Base-by-base conservation (phyloP, 2,329 filamentous ascomycete species). In the Ascochyta koolunga region DNA sequence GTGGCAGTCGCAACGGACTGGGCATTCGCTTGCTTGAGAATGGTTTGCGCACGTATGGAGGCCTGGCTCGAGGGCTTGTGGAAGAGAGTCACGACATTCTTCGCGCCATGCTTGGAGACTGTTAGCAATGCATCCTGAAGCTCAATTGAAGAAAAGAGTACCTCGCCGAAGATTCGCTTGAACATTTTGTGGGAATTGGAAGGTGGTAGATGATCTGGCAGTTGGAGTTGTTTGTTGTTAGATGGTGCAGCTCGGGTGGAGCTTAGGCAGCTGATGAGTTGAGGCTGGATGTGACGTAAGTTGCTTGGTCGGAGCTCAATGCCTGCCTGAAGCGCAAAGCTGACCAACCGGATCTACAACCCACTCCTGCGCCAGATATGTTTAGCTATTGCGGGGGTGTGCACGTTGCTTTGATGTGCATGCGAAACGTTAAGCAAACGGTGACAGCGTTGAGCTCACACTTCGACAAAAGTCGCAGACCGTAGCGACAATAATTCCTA, bases 11-110 rank as follows among this genome's bases (percentile, higher is more conserved):
- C 81, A 27, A 84, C 76, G 11, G 90, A 86, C 41, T 85, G 86
- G 41, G 89, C 87, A 22, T 90, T 89, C 27, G 86, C 83, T 77
- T 93, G 87, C 79, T 95, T 96, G 56, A 98, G 85, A 47, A 96
- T 79, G 36, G 85, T 88, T 58, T 88, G 85, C 27, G 89, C 89
- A 56, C 89, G 86, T 44, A 85, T 80, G 3, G 93, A 97, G 60
- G 88, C 82, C 19, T 89, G 84, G 48, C 85, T 84, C 66, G 82
- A 83, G 53, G 93, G 85, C 76, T 90, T 90, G 84, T 97, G 93
- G 83, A 98, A 99, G 81, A 99, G 88, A 58, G 93, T 98, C 73
- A 98, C 86, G 64, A 96, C 90, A 80, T 98, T 93, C 68, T 80
- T 81, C 59, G 76, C 74, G 64, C 77, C 78, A 43, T 75, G 70